Percentiles rank a stretch among this genome's conserved stretches.
Evolutionary conservation across 2,329 filamentous ascomycete genomes (phyloP).

Genomic region (Tolypocladium inflatum): DNA sequence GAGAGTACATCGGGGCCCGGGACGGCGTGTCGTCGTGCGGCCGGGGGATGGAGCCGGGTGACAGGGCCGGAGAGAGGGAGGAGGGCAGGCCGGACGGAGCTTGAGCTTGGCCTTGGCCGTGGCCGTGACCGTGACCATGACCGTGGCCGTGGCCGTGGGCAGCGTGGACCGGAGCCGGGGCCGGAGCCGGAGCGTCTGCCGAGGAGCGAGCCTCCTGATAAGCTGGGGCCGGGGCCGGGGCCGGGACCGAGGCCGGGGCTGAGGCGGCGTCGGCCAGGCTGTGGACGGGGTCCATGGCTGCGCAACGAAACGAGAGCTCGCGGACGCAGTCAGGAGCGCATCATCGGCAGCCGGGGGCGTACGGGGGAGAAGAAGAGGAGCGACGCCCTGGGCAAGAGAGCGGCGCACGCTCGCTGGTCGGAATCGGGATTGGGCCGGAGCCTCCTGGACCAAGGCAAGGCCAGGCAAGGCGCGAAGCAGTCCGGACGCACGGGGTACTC

Average conservation of each 20-base stretch:
- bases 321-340: slow-evolving; percentile 1
- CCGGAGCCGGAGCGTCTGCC: not conserved
- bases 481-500: not conserved
- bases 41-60: slow-evolving; percentile 7
- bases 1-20: slow-evolving; percentile 7
- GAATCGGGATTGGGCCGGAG: not conserved
- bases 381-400: not conserved
- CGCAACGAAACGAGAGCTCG: not conserved
- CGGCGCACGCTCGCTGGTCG: not conserved
- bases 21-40: slow-evolving; percentile 2
- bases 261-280: slow-evolving; percentile 22
- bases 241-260: slow-evolving; percentile 11
- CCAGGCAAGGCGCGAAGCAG: not conserved
- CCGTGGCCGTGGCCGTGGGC: not conserved
- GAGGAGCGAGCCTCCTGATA: not conserved
- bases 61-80: slow-evolving; percentile 15
- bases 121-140: not conserved
- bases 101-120: slow-evolving; percentile 1
- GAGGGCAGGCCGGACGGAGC: slow-evolving; percentile 5
- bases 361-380: not conserved
- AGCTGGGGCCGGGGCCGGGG: slow-evolving; percentile 7
- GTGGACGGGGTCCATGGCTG: slow-evolving; percentile 29
- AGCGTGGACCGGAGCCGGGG: slow-evolving; percentile 3
- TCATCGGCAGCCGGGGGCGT: not conserved
- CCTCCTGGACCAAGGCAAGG: not conserved